Evolutionary conservation across 2,329 filamentous ascomycete species (phyloP), one percentile per base, ranked within the genome.

Genomic region (Alternaria panax): DNA sequence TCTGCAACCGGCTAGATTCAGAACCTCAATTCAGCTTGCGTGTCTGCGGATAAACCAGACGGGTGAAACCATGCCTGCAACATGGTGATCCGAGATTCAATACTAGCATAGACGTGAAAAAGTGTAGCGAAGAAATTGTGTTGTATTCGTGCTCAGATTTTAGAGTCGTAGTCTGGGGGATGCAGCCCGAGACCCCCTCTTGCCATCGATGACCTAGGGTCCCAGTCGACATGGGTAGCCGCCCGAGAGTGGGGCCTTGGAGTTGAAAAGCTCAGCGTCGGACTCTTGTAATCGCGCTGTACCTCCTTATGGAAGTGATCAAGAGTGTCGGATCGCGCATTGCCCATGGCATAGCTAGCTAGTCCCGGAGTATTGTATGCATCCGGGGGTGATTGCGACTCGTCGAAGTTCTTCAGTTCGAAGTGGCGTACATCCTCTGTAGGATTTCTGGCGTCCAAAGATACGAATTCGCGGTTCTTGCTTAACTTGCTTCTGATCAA

Each of bases 391-490:
- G 65, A 58, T 54, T 72, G 70, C 1, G 72, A 45, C 20, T 69
- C 66, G 43, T 69, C 66, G 42, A 79, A 70, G 47, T 77, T 77
- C 22, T 69, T 68, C 41, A 80, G 52, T 57, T 80, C 78, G 63
- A 71, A 79, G 36, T 73, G 68, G 27, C 69, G 72, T 9, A 68
- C 50, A 34, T 76, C 72, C 51, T 68, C 69, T 42, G 67, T 75
- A 57, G 71, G 75, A 51, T 75, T 64, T 46, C 68, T 75, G n/a
- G 93, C 92, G 74, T 97, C 94, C 45, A 91, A 89, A 38, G 92
- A 96, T 64, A 97, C 91, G 70, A 97, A 98, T 77, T 98, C 94
- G 69, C 87, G 87, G 74, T 90, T 87, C 59, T 80, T 78, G 66
- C 79, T 82, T 60, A 80, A 74, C 53, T 82, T 80, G 34, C 74